A percentile compares a stretch with the other conserved stretches of the same genome.
phyloP scores from a whole-genome alignment of 2,329 filamentous ascomycete species.

The Alternaria rosae region DNA sequence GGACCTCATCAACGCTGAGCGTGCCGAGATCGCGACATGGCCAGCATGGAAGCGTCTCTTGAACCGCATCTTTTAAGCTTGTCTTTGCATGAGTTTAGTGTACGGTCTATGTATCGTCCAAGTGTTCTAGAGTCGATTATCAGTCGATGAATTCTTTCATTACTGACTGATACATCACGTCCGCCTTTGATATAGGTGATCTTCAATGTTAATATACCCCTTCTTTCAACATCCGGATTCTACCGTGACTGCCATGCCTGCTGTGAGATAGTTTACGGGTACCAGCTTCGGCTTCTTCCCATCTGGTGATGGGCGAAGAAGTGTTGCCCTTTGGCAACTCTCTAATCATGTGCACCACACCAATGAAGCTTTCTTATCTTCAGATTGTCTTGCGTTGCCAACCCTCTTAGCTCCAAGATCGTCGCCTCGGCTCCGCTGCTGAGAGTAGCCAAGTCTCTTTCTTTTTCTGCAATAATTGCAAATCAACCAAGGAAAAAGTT shows the following conservation, averaged over 20 bases:
- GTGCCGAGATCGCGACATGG: conserved; percentile 59
- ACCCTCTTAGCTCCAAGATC: neutral
- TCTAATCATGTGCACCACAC: neutral
- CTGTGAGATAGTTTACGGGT: neutral
- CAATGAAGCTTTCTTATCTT: neutral
- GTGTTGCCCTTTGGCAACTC: neutral
- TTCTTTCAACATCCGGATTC: neutral
- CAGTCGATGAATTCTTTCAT: neutral
- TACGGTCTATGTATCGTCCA: neutral
- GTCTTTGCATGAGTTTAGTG: neutral
- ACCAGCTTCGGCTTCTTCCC: neutral
- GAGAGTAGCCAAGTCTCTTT: neutral
- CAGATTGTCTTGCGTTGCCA: neutral
- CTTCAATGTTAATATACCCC: conserved; percentile 9
- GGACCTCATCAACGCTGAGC: conserved; percentile 66
- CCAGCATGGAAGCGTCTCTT: conserved; percentile 58
- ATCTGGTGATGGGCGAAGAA: neutral
- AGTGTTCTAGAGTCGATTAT: neutral
- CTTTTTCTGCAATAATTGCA: neutral
- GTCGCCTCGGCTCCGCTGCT: neutral
- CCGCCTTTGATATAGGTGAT: neutral
- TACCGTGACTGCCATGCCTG: neutral
- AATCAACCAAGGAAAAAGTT: neutral
- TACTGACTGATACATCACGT: neutral
- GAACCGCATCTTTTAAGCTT: conserved; percentile 38